Evolutionary conservation across 441 rosid species (phyloP), one percentile per base, ranked within the genome.

Genomic region (Syzygium syzygioides): DNA sequence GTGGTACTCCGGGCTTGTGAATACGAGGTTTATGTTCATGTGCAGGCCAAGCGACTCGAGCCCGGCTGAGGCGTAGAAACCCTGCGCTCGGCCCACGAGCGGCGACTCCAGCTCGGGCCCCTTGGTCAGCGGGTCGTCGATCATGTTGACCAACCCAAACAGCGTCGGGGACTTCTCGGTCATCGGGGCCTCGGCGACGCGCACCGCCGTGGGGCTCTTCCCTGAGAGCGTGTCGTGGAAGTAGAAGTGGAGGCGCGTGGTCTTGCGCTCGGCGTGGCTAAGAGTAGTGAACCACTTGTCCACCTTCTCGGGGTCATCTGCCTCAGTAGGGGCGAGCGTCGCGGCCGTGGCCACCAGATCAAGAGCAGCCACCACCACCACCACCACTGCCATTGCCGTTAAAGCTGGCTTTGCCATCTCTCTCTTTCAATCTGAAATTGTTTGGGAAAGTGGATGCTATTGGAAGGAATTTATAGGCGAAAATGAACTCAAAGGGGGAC

Each of bases 211-310:
- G 0, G 97, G 96, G 90, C 90, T 92, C 86, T 92, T 91, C 52
- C 98, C 97, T 37, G 96, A 94, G 53, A 96, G 88, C 0, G 91
- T 95, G 89, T 96, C 96, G 55, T 96, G 98, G 92, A 96, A 95
- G 91, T 93, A 96, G 94, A 96, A 96, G 25, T 94, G 97, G 88
- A 96, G 96, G 85, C 91, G 92, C 2, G 95, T 95, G 8, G 90
- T 76, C 52, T 71, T 76, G 83, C 52, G 83, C 83, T 76, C 18
- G n/a, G 52, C 18, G 4, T 76, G 83, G 52, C 83, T 76, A 12
- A 76, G 52, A 50, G 10, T 23, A 76, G 14, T 23, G 52, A 76
- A 76, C 83, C 83, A 76, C 17, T 14, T 91, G 8, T 90, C 92
- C 60, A 93, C 93, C 52, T 93, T 92, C 15, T 86, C 83, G 30